Percentiles rank a stretch among this genome's conserved stretches.
phyloP scores from a whole-genome alignment of 2,329 filamentous ascomycete species.

The Hortaea werneckii region DNA sequence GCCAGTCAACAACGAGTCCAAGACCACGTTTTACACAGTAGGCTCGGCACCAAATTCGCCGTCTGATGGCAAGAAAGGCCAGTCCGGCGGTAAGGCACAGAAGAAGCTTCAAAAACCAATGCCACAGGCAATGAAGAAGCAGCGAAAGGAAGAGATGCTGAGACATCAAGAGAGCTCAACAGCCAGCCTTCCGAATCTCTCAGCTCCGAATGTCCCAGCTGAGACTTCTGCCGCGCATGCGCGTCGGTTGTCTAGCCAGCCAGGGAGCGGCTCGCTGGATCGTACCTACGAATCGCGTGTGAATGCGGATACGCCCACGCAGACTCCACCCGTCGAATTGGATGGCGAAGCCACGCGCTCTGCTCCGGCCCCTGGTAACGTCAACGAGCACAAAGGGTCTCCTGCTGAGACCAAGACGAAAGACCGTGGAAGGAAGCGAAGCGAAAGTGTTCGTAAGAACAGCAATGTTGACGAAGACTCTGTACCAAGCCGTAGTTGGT shows the following conservation, averaged over 20 bases:
- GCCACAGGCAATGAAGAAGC: slow-evolving; percentile 15
- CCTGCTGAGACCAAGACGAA: not conserved
- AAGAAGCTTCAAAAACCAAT: slow-evolving; percentile 25
- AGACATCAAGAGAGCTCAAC: slow-evolving; percentile 1
- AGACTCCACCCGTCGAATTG: not conserved
- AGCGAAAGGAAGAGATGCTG: slow-evolving; percentile 9
- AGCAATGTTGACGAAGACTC: slow-evolving; percentile 5
- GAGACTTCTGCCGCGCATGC: not conserved
- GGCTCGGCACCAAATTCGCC: slow-evolving; percentile 3
- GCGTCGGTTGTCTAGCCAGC: not conserved
- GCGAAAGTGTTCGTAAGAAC: slow-evolving; percentile 12
- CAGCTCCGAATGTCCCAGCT: slow-evolving; percentile 1
- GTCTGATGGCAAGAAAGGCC: not conserved
- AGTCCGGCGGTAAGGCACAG: slow-evolving; percentile 8
- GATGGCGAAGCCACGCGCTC: not conserved
- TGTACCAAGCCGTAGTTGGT: slow-evolving; percentile 2
- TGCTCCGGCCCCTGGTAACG: not conserved
- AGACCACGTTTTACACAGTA: slow-evolving; percentile 4
- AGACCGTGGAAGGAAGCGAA: slow-evolving; percentile 15
- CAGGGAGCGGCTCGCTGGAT: not conserved
- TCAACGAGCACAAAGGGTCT: not conserved
- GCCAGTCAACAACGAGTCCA: slow-evolving; percentile 2
- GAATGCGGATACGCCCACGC: not conserved
- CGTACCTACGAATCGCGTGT: not conserved
- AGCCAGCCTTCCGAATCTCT: slow-evolving; percentile 1